Evolutionary conservation across 352 stramenopile species (phyloP).

Genomic region (Globisporangium megalacanthum): DNA sequence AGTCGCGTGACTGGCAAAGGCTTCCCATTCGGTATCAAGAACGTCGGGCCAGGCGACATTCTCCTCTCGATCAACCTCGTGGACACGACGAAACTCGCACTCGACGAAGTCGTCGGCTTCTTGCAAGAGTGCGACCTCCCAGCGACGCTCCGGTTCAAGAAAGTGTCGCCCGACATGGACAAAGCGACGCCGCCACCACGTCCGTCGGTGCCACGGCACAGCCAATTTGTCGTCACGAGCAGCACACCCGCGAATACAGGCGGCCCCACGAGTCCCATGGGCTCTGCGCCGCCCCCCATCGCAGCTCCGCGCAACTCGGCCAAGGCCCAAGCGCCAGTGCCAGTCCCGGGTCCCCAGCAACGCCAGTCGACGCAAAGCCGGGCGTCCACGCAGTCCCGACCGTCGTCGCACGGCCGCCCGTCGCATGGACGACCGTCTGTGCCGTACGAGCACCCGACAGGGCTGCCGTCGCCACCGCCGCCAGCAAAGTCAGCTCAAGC

Average conservation of each 20-base stretch:
- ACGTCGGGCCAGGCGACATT: constrained; percentile 72
- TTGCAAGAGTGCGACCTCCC: constrained; percentile 82
- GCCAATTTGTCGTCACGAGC: constrained; percentile 67
- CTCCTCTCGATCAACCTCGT: constrained; percentile 82
- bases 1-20: constrained; percentile 82
- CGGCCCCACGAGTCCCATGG: constrained; percentile 50
- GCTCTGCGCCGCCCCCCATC: constrained; percentile 22
- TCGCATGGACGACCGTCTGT: constrained; percentile 16
- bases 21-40: constrained; percentile 87
- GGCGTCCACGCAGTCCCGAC: constrained; percentile 2
- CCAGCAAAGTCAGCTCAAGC: constrained; percentile 2
- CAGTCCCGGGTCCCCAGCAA: constrained; percentile 13
- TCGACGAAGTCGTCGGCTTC: constrained; percentile 80
- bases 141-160: constrained; percentile 84
- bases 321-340: constrained; percentile 18
- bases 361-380: constrained; percentile 6
- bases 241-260: constrained; percentile 11
- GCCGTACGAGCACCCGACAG: constrained; percentile 15
- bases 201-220: constrained; percentile 40
- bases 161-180: constrained; percentile 57
- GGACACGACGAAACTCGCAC: constrained; percentile 69
- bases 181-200: constrained; percentile 20
- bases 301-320: constrained; percentile 3
- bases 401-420: constrained; percentile 4
- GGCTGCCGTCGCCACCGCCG: constrained; percentile 4